A percentile compares a stretch with the other conserved stretches of the same genome.
Evolutionary conservation across 371 early-diverging fungal species (phyloP).

Genomic region (Lichtheimia corymbifera): DNA sequence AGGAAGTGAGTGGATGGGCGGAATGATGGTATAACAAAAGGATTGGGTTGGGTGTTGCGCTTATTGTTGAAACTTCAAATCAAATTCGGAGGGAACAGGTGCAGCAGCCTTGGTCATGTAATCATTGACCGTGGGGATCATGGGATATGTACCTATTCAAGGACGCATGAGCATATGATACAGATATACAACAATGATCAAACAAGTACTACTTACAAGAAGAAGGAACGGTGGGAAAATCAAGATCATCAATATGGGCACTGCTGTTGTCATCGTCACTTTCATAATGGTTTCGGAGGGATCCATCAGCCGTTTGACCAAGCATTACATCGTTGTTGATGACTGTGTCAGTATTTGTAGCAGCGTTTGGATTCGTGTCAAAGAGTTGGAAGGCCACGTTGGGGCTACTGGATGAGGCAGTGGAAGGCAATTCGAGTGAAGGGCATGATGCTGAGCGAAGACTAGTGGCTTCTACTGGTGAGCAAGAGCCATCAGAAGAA

Average conservation of each 20-base stretch:
- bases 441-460: conserved; percentile 11
- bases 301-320: not conserved
- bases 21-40: not conserved
- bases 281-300: not conserved
- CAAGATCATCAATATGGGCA: conserved; percentile 12
- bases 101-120: not conserved
- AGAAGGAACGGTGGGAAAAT: conserved; percentile 5
- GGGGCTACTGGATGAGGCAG: not conserved
- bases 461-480: conserved; percentile 7
- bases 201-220: not conserved
- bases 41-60: not conserved
- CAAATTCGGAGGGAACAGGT: conserved; percentile 4
- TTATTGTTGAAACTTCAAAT: conserved; percentile 4
- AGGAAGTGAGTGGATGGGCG: conserved; percentile 5
- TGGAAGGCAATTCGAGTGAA: conserved; percentile 9
- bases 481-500: conserved; percentile 10
- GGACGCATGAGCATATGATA: not conserved
- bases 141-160: not conserved
- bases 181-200: not conserved
- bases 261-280: conserved; percentile 18
- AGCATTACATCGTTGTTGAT: not conserved
- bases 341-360: conserved; percentile 2
- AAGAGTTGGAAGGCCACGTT: not conserved
- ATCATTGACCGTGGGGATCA: not conserved
- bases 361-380: not conserved